Evolutionary conservation across 306 rosid genomes (phyloP).

Genomic region (Purshia tridentata): DNA sequence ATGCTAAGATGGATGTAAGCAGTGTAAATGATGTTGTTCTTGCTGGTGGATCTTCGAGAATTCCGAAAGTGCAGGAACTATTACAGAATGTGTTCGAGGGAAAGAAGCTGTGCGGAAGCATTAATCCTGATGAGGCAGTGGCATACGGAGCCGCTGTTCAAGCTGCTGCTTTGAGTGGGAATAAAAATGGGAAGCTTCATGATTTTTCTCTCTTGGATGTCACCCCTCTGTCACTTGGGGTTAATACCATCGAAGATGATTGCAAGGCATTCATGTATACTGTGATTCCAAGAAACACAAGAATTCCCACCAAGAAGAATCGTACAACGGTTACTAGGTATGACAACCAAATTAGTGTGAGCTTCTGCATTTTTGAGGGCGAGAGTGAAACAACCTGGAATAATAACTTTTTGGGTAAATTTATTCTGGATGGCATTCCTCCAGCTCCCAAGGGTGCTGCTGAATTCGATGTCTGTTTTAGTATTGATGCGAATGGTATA

Average conservation of each 20-base stretch:
- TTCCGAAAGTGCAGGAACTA: neutral
- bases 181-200: neutral
- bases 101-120: neutral
- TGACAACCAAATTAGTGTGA: neutral
- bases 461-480: neutral
- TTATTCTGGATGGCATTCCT: neutral
- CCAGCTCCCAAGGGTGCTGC: neutral
- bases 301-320: neutral
- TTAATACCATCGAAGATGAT: neutral
- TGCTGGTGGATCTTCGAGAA: neutral
- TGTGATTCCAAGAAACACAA: neutral
- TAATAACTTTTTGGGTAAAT: neutral
- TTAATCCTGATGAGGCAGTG: neutral
- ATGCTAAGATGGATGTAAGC: neutral
- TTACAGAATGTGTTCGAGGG: neutral
- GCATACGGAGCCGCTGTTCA: neutral
- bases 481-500: neutral
- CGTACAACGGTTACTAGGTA: rapidly evolving
- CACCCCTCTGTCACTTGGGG: neutral
- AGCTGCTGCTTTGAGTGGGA: neutral
- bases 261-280: neutral
- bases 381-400: neutral
- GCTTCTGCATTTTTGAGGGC: neutral
- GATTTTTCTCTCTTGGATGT: neutral
- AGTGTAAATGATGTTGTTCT: neutral